Evolutionary conservation across 331 rosid species (phyloP).

Genomic region (Spiraea crenata): DNA sequence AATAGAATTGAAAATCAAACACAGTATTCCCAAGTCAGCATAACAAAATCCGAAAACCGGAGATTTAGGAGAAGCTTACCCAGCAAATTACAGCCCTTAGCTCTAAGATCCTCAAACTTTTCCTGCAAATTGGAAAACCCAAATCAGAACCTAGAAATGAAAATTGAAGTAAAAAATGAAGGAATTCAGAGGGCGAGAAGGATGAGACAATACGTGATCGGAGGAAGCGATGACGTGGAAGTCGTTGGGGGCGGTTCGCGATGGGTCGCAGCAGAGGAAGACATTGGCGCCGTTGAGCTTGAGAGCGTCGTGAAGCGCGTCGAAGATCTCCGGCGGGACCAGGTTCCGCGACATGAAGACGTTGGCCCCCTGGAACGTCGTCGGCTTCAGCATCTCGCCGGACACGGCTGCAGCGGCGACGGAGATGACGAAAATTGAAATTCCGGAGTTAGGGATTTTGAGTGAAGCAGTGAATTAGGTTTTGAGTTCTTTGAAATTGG

Average conservation of each 20-base stretch:
- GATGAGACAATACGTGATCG: conserved; percentile 49
- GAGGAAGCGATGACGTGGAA: conserved; percentile 69
- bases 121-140: conserved; percentile 42
- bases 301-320: conserved; percentile 78
- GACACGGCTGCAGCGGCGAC: neutral
- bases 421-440: neutral
- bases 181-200: neutral
- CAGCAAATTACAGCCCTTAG: conserved; percentile 73
- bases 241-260: conserved; percentile 68
- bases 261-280: conserved; percentile 83
- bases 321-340: conserved; percentile 88
- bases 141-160: conserved; percentile 9
- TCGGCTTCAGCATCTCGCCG: conserved; percentile 51
- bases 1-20: neutral
- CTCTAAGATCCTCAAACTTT: conserved; percentile 71
- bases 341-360: conserved; percentile 91
- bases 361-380: conserved; percentile 69
- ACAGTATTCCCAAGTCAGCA: neutral
- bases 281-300: conserved; percentile 73
- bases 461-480: neutral
- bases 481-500: neutral
- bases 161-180: neutral
- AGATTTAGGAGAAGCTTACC: conserved; percentile 37
- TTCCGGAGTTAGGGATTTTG: neutral
- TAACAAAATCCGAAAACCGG: neutral